phyloP scores from a whole-genome alignment of 2,329 filamentous ascomycete species.

The Fusarium compactum region DNA sequence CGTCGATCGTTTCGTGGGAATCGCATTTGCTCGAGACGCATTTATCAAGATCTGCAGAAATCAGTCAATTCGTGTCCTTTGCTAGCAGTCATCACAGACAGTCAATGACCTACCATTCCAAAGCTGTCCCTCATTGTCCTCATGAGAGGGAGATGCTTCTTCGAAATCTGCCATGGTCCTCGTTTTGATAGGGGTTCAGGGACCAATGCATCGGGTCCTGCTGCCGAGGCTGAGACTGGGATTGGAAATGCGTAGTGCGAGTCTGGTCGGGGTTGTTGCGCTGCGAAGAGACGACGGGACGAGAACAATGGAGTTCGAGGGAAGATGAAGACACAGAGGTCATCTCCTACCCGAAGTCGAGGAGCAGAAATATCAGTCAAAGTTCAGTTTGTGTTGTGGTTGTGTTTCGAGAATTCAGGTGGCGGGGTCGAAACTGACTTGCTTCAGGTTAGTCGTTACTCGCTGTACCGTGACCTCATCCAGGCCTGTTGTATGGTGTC shows the following conservation, averaged over 20 bases:
- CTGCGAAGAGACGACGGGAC: conserved; percentile 28
- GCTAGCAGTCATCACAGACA: not conserved
- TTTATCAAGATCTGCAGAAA: conserved; percentile 59
- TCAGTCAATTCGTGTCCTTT: conserved; percentile 30
- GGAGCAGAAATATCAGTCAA: conserved; percentile 23
- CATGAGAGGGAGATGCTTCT: conserved; percentile 70
- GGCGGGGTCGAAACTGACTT: conserved; percentile 44
- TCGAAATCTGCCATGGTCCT: conserved; percentile 72
- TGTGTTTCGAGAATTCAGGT: conserved; percentile 41
- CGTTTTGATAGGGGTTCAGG: conserved; percentile 44
- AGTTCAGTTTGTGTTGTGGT: conserved; percentile 21
- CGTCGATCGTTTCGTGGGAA: conserved; percentile 76
- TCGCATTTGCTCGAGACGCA: conserved; percentile 62
- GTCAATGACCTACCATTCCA: conserved; percentile 76
- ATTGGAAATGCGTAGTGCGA: conserved; percentile 11
- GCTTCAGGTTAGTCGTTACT: conserved; percentile 28
- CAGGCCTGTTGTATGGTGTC: conserved; percentile 33
- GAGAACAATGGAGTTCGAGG: conserved; percentile 32
- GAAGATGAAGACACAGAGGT: conserved; percentile 29
- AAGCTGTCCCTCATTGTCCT: conserved; percentile 87
- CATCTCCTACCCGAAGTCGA: conserved; percentile 39
- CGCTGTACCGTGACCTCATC: conserved; percentile 45
- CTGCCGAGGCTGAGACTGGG: conserved; percentile 25
- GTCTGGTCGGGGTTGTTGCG: conserved; percentile 14
- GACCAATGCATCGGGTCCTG: conserved; percentile 53